These are phyloP conservation scores for Penicillium egyptiacum DNA, from an alignment of 495 filamentous ascomycete species.

Conservation along the genomic window DNA sequence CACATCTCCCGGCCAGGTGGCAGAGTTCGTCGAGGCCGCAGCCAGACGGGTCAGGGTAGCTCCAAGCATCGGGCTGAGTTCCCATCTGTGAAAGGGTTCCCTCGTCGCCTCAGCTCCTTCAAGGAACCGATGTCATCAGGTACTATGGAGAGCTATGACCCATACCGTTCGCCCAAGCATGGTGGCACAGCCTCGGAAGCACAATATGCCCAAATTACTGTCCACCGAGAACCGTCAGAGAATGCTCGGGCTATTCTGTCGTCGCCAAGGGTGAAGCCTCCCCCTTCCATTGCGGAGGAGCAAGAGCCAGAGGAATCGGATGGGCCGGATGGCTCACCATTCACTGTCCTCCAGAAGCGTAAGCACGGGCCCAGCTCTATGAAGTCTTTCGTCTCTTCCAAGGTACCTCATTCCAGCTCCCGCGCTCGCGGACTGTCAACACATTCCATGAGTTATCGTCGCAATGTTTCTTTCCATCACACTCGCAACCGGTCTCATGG, in stretches of 20 bases:
- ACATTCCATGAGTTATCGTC: constrained; percentile 64
- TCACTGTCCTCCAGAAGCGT: constrained; percentile 36
- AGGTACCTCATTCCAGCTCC: constrained; percentile 51
- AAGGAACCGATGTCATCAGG: constrained; percentile 47
- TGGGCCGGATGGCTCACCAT: constrained; percentile 29
- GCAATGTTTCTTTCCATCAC: constrained; percentile 79
- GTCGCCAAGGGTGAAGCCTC: constrained; percentile 19
- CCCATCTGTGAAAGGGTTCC: constrained; percentile 65
- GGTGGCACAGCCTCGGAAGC: constrained; percentile 37
- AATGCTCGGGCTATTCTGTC: neutral
- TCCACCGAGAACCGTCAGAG: constrained; percentile 53
- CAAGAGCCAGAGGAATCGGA: constrained; percentile 22
- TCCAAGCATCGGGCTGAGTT: constrained; percentile 63
- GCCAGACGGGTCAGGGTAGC: constrained; percentile 31
- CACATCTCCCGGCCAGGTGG: constrained; percentile 57
- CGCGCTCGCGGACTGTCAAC: constrained; percentile 56
- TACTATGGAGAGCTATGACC: constrained; percentile 72
- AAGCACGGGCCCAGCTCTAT: constrained; percentile 39
- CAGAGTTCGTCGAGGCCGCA: constrained; percentile 20
- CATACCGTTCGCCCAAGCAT: constrained; percentile 68
- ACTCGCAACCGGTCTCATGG: constrained; percentile 47
- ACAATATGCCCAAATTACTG: constrained; percentile 61
- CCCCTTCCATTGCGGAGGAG: constrained; percentile 30
- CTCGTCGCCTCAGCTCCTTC: constrained; percentile 42
- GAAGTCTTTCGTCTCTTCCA: constrained; percentile 42